phyloP scores from a whole-genome alignment of 805 yeast species.

The Nakazawaea molendinolei region DNA sequence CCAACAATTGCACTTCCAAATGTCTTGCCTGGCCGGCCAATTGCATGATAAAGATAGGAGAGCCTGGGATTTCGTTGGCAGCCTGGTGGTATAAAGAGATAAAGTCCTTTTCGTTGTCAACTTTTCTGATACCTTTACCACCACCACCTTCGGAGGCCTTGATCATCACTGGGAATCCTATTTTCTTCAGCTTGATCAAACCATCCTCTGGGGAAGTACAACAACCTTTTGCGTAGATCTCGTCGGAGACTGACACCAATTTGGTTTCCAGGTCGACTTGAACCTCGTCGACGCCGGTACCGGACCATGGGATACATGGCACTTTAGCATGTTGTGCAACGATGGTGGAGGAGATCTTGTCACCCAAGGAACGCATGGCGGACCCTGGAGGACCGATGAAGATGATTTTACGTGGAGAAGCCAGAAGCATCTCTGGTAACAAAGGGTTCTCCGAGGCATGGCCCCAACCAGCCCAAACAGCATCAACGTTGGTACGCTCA shows the following conservation, averaged over 20 bases:
- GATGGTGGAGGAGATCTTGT: conserved; percentile 93
- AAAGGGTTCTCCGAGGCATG: conserved; percentile 98
- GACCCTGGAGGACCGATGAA: conserved; percentile 99
- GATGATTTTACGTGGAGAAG: conserved; percentile 82
- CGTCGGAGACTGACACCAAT: conserved; percentile 84
- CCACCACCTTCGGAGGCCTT: conserved; percentile 99
- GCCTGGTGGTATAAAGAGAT: conserved; percentile 81
- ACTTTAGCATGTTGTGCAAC: conserved; percentile 98
- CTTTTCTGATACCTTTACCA: conserved; percentile 99
- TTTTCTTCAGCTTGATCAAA: conserved; percentile 69
- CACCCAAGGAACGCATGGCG: conserved; percentile 99
- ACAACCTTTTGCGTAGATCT: conserved; percentile 83
- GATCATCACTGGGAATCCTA: conserved; percentile 98
- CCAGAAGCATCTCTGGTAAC: conserved; percentile 89
- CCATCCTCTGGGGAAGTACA: conserved; percentile 85
- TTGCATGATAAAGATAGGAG: conserved; percentile 97
- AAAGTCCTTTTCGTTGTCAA: conserved; percentile 77
- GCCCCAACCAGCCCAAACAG: conserved; percentile 99
- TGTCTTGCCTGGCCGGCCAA: conserved; percentile 97
- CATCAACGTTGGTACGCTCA: conserved; percentile 93
- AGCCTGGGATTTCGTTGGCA: conserved; percentile 96
- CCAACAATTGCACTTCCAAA: conserved; percentile 93
- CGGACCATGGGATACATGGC: conserved; percentile 99
- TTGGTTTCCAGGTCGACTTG: conserved; percentile 58
- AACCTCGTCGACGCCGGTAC: conserved; percentile 91